These are phyloP conservation scores for Fraxinus angustifolia DNA, from an alignment of 305 asterid species.

Conservation along the genomic window DNA sequence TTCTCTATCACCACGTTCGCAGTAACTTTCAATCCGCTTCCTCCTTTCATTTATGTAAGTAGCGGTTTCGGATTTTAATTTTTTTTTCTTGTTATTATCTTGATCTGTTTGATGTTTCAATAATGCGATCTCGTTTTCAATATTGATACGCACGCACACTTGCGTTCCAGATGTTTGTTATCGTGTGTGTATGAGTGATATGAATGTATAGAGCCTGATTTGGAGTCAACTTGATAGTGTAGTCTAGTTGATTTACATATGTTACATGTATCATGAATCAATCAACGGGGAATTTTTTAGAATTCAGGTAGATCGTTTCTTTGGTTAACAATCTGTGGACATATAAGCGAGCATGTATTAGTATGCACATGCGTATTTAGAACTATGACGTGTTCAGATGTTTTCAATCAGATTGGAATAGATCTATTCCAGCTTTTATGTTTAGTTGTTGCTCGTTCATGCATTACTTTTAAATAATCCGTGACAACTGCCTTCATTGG, in stretches of 20 bases:
- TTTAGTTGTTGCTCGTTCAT: not conserved
- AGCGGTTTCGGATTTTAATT: not conserved
- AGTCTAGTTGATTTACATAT: not conserved
- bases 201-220: not conserved
- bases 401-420: not conserved
- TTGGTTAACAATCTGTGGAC: not conserved
- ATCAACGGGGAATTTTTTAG: not conserved
- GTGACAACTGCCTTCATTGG: not conserved
- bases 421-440: not conserved
- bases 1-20: not conserved
- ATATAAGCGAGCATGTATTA: not conserved
- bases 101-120: slow-evolving; percentile 12
- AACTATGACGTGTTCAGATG: not conserved
- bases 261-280: not conserved
- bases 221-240: not conserved
- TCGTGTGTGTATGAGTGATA: slow-evolving; percentile 6
- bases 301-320: not conserved
- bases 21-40: not conserved
- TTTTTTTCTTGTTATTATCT: slow-evolving; percentile 1
- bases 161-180: slow-evolving; percentile 13
- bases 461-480: not conserved
- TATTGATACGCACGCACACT: not conserved
- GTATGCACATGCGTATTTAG: not conserved
- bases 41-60: slow-evolving; percentile 24
- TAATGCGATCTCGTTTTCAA: not conserved